Evolutionary conservation across 148 eudicot species (phyloP), one percentile per base, ranked within the genome.

Genomic region (Silene latifolia): DNA sequence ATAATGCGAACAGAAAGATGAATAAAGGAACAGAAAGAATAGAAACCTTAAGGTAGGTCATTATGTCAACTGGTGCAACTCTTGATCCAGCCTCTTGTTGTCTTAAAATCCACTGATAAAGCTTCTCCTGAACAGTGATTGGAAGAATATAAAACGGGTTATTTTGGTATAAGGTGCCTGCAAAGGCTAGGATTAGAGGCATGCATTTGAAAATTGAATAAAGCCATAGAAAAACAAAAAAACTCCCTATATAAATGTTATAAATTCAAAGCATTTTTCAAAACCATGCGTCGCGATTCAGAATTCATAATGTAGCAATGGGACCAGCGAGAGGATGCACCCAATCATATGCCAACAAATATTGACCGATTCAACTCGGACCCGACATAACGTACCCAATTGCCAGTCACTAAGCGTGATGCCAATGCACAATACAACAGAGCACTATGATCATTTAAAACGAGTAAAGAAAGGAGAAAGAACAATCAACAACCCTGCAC

Each of bases 11-110:
- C 21, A 67, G 9, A 59, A 12, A 65, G 3, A 12, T 18, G 46
- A 20, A 19, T 7, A 27, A n/a, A 11, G 13, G 20, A 69, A 14
- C 15, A 53, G 19, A 68, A 21, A 10, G 64, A 15, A 24, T 8
- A 59, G 4, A 58, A 44, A 86, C 98, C 98, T 93, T 92, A 25
- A 93, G 72, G 78, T 89, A 85, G 42, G 80, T 79, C 54, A 89
- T 66, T 82, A 93, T 86, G 81, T 90, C 98, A 29, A 67, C 78
- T 19, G 91, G 78, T 18, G 88, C 81, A 73, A 92, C 91, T 86
- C 92, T 86, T 12, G 83, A 79, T 75, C 98, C 98, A 64, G 82
- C 88, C 79, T 90, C 93, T 79, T 90, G 88, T 64, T 92, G 96
- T 77, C 91, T 87, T 82, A 86, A 81, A 80, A 89, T 87, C 93